These are phyloP conservation scores for Trichoderma brevicompactum DNA, from an alignment of 2,329 filamentous ascomycete genomes.

Conservation along the genomic window DNA sequence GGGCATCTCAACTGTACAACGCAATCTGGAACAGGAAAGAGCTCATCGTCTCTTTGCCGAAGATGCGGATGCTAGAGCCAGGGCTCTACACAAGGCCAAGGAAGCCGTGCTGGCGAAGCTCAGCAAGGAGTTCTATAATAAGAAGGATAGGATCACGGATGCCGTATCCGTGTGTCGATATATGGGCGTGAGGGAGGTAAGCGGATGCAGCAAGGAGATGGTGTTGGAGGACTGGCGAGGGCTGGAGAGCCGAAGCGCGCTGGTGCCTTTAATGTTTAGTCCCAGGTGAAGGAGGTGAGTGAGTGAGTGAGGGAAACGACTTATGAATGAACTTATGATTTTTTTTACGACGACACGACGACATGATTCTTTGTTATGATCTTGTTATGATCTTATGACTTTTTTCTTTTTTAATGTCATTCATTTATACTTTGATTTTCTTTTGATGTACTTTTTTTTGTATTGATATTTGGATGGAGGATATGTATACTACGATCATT, in stretches of 20 bases:
- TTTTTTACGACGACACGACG: constrained; percentile 34
- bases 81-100: constrained; percentile 61
- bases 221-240: constrained; percentile 50
- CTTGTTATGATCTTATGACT: constrained; percentile 28
- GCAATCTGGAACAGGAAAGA: constrained; percentile 61
- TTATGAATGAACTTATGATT: constrained; percentile 32
- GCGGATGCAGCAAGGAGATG: constrained; percentile 41
- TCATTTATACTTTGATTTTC: neutral
- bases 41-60: constrained; percentile 60
- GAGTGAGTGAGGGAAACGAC: neutral
- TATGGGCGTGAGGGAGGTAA: constrained; percentile 40
- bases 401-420: constrained; percentile 19
- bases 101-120: constrained; percentile 64
- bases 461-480: neutral
- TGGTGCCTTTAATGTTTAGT: constrained; percentile 66
- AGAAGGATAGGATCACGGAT: constrained; percentile 41
- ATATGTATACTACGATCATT: constrained; percentile 14
- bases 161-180: constrained; percentile 43
- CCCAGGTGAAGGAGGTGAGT: constrained; percentile 34
- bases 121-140: constrained; percentile 53
- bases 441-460: constrained; percentile 14
- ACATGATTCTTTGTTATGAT: constrained; percentile 28
- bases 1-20: constrained; percentile 61
- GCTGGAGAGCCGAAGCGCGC: constrained; percentile 56
- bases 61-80: constrained; percentile 58